Evolutionary conservation across 176 grass and related monocot species (phyloP), one percentile per base, ranked within the genome.

Genomic region (Carex scoparia): DNA sequence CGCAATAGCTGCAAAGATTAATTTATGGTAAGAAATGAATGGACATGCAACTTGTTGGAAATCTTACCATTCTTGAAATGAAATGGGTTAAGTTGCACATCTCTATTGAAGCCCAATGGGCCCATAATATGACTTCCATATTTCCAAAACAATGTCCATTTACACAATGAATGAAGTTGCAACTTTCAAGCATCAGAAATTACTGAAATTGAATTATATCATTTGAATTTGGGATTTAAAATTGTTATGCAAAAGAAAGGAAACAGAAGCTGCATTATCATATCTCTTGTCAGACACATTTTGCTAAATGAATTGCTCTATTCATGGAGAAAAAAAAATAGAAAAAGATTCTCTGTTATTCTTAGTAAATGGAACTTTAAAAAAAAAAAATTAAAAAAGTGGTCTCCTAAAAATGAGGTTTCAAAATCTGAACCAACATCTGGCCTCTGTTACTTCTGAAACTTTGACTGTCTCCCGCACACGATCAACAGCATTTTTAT

Each of bases 361-460:
- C 70, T 33, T 56, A 56, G 27, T 78, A 78, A 57, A 78, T 15
- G 55, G 57, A 78, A 49, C 4, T 33, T 9, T 2, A 18, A 77
- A 44, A 46, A 71, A 9, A 32, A 15, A 30, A 54, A 2, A 35
- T 1, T 37, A 16, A 57, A 33, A 12, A 78, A 57, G 18, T 4
- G 0, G 37, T 46, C 19, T 53, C 12, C 51, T 57, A 78, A 78
- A 56, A 77, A 14, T 57, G 23, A 78, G 27, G 5, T 12, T 15
- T 56, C 11, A 76, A 54, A 76, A 53, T 78, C 74, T 78, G 74
- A 78, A 57, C 48, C 74, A 78, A 57, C 74, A 78, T 78, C 51
- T 78, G 74, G 51, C 28, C 13, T 57, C 51, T 78, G n/a, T 15
- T 32, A 3, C 23, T 78, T 35, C 12, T 16, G 74, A 78, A 2